These are phyloP conservation scores for Ustilago vetiveriae DNA, from an alignment of 1,284 basidiomycete species.

Conservation along the genomic window DNA sequence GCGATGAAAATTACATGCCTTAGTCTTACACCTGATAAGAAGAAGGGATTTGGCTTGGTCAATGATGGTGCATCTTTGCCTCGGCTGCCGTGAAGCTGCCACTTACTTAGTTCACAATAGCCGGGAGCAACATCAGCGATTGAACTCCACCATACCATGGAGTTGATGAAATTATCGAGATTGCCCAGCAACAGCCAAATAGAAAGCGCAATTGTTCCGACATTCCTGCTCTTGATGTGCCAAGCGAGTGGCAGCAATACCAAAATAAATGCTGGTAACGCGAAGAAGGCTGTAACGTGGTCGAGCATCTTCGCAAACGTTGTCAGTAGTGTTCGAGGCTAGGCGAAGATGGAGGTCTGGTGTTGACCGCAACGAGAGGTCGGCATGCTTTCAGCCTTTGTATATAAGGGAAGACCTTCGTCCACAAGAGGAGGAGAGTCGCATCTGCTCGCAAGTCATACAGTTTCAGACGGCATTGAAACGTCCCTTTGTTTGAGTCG, in stretches of 20 bases:
- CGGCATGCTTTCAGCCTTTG: not conserved
- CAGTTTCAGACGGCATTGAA: too few relatives aligned
- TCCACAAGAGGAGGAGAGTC: too few relatives aligned
- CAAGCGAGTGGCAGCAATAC: slow-evolving; percentile 15
- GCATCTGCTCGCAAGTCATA: too few relatives aligned
- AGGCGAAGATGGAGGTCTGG: too few relatives aligned
- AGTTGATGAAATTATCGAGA: slow-evolving; percentile 19
- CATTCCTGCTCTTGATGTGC: slow-evolving; percentile 20
- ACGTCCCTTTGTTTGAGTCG: not conserved
- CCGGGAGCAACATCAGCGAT: slow-evolving; percentile 4
- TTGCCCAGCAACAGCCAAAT: slow-evolving; percentile 13
- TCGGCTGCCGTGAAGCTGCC: not conserved
- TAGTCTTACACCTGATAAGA: slow-evolving; percentile 9
- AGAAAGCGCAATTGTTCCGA: slow-evolving; percentile 10
- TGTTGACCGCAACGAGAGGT: not conserved
- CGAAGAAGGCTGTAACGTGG: slow-evolving; percentile 14
- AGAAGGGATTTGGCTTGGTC: not conserved
- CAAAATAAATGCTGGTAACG: slow-evolving; percentile 1
- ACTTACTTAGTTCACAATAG: slow-evolving; percentile 27
- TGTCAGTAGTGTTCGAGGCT: too few relatives aligned
- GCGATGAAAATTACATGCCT: slow-evolving; percentile 11
- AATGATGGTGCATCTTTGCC: not conserved
- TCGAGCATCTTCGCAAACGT: slow-evolving; percentile 15
- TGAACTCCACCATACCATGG: slow-evolving; percentile 10
- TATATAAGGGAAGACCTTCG: not conserved